Percentiles rank a stretch among this genome's conserved stretches.
phyloP scores from a whole-genome alignment of 1,284 basidiomycete species.

The Ganoderma sinense region DNA sequence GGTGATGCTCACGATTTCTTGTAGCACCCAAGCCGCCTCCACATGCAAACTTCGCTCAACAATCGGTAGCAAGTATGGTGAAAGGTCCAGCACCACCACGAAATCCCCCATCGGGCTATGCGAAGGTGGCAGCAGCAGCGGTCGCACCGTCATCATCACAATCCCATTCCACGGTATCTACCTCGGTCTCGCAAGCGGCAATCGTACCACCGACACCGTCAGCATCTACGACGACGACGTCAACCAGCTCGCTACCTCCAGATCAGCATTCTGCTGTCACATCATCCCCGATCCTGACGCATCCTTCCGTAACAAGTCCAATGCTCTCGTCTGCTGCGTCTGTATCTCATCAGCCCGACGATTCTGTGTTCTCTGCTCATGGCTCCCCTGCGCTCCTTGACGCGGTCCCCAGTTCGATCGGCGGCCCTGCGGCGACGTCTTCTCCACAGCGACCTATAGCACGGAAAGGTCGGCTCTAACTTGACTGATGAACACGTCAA shows the following conservation, averaged over 20 bases:
- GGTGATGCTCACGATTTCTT: constrained; percentile 18
- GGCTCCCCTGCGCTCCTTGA: constrained; percentile 79
- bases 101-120: constrained; percentile 72
- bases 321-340: constrained; percentile 77
- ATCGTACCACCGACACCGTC: constrained; percentile 44
- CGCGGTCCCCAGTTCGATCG: constrained; percentile 61
- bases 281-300: constrained; percentile 81
- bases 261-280: constrained; percentile 61
- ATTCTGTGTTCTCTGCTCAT: constrained; percentile 72
- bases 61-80: constrained; percentile 83
- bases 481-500: constrained; percentile 1
- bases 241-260: constrained; percentile 46
- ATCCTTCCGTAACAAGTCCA: constrained; percentile 80
- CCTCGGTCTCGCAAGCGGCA: constrained; percentile 46
- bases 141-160: constrained; percentile 51
- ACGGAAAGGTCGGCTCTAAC: constrained; percentile 33
- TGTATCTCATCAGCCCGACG: constrained; percentile 72
- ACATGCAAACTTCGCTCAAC: constrained; percentile 81
- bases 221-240: constrained; percentile 44
- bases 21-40: constrained; percentile 75
- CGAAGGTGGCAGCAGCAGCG: constrained; percentile 90
- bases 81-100: constrained; percentile 70
- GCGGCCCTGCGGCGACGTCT: constrained; percentile 61
- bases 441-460: constrained; percentile 51
- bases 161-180: constrained; percentile 38